Evolutionary conservation across 345 rosid species (phyloP), one percentile per base, ranked within the genome.

Genomic region (Salix exigua): DNA sequence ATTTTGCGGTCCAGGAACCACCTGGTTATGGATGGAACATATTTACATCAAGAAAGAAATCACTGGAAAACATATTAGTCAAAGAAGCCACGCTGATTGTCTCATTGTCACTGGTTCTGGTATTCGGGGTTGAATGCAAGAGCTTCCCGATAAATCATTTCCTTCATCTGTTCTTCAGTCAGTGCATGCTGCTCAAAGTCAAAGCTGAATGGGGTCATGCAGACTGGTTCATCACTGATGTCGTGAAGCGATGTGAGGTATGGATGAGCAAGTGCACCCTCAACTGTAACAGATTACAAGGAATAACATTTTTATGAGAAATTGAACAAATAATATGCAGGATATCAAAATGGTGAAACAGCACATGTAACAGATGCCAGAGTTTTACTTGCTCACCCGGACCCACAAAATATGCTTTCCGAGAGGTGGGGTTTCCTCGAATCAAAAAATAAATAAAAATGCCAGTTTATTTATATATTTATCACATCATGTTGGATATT

Each of bases 221-320:
- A 93, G 38, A 85, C 83, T 3, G 99, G 97, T 82, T 96, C 98
- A 8, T 96, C 92, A 2, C 85, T 89, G 50, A 78, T 86, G 81
- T 92, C 96, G 2, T 87, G 92, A 67, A 87, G 81, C 0, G 89
- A 82, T 4, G 77, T 78, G 61, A 95, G 83, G 86, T 91, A 96
- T 7, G 97, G 97, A 83, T 95, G 96, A 64, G 93, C 94, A 44
- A 93, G 91, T 12, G 99, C 97, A 26, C 80, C 91, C 80, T 91
- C 91, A 72, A 89, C 99, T 95, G 84, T 5, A 80, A 21, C 70
- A 71, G 23, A 8, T 33, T 14, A 26, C 25, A 25, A 13, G 9
- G 1, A 66, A 44, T 31, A 31, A n/a, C 62, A n/a, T 8, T n/a
- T 55, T 9, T n/a, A 55, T 0, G 28, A 21, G 28, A 21, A 53